Evolutionary conservation across 2,329 filamentous ascomycete species (phyloP).

Genomic region (Plectosphaerella plurivora): DNA sequence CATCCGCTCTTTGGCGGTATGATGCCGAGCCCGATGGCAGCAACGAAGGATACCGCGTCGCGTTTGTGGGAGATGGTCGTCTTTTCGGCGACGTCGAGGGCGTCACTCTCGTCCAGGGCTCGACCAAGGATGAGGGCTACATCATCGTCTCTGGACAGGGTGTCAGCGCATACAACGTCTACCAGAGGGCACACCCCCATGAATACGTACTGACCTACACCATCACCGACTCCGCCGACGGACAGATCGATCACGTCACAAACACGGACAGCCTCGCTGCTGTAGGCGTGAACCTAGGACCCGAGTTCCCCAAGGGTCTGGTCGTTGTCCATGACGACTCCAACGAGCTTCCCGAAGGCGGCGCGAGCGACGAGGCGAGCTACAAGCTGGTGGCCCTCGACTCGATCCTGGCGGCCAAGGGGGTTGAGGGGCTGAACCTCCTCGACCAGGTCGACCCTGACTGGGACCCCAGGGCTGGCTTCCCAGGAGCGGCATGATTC

Average conservation of each 20-base stretch:
- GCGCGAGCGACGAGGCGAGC: constrained; percentile 40
- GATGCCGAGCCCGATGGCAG: constrained; percentile 41
- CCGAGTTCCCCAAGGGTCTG: constrained; percentile 36
- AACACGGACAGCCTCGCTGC: constrained; percentile 49
- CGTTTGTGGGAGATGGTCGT: constrained; percentile 38
- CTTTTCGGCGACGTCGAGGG: constrained; percentile 52
- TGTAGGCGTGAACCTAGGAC: constrained; percentile 36
- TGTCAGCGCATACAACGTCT: constrained; percentile 47
- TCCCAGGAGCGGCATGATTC: not conserved
- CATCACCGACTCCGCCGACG: constrained; percentile 33
- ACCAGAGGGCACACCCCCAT: constrained; percentile 42
- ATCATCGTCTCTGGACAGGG: constrained; percentile 49
- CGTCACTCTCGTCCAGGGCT: constrained; percentile 43
- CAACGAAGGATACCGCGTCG: constrained; percentile 28
- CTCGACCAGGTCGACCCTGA: constrained; percentile 28
- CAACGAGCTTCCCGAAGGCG: constrained; percentile 41
- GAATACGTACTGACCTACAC: constrained; percentile 45
- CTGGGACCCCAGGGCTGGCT: constrained; percentile 32
- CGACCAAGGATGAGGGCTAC: constrained; percentile 37
- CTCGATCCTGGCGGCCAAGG: constrained; percentile 29
- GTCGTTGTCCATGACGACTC: constrained; percentile 50
- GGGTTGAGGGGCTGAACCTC: constrained; percentile 19
- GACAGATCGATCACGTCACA: constrained; percentile 41
- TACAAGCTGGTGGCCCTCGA: constrained; percentile 44
- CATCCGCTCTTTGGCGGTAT: constrained; percentile 46